Base-by-base conservation (phyloP, 2,329 filamentous ascomycete genomes). In the Sporothrix brasiliensis region DNA sequence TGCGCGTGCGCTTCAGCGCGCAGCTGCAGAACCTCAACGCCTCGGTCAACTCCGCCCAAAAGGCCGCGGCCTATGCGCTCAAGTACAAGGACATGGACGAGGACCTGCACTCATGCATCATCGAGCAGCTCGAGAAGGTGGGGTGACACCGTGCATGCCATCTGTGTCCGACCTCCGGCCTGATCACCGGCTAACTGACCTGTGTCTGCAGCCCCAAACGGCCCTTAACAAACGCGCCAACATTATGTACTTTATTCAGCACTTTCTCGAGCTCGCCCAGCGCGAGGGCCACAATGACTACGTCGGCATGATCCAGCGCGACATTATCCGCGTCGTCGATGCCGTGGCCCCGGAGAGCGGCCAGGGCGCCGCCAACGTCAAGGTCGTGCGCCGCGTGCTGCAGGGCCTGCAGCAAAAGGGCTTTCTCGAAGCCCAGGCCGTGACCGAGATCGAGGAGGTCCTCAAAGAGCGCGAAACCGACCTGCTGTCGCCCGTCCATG, bases 241-340 rank as follows among this genome's bases (percentile, higher is more conserved):
- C 79, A 98, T 99, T 79, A 97, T 99, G 91, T 99, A 97, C 81
- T 99, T 99, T 80, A 91, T 99, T 77, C 94, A 98, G 77, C 91
- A 94, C 75, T 92, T 99, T 75, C 92, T 96, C 78, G 94, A 98
- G 78, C 86, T 93, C 81, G 92, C 93, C 27, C 86, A 88, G 73
- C 91, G 89, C 74, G 92, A 93, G 74, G 87, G 89, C 73, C 89
- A 95, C 75, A 82, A 87, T 68, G 90, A 92, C 73, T 99, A 97
- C 77, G 89, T 97, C 39, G 88, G 91, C 67, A 97, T 98, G 93
- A 92, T 99, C 81, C 92, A 97, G 80, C 86, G 94, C 61, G 95
- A 99, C 78, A 97, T 99, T 53, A 85, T 96, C 47, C 87, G 92
- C 11, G 91, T 99, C 10, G 92, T 99, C 19, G 94, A 98, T 78